Base-by-base conservation (phyloP, 2,329 filamentous ascomycete species). In the Trichoderma endophyticum region DNA sequence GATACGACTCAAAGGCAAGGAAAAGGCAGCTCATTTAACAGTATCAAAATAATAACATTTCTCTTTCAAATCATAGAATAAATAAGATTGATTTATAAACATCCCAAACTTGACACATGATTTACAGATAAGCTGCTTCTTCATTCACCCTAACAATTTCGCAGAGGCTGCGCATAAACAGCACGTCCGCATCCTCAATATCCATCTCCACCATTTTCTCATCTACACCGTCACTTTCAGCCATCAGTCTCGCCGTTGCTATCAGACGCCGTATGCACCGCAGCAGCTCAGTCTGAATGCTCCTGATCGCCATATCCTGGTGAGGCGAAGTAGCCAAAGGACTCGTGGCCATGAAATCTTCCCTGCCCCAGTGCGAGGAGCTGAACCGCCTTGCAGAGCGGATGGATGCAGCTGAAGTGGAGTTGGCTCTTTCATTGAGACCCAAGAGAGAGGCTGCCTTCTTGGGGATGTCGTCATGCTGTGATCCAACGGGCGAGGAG, bases 391-490 rank as follows among this genome's bases (percentile, higher is more conserved):
- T 78, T 11, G 75, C 39, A 18, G 77, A 69, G 8, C 75, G 75
- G 6, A 75, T 75, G 71, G 77, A 74, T 59, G 64, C 59, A 24
- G 74, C 75, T 1, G 76, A 73, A 3, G 75, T 72, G 8, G 70
- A 66, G 5, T 72, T 62, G 32, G 78, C 74, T 26, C 76, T 73
- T 4, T 76, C 74, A 4, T 80, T 79, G 18, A 89, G 80, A 1
- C 87, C 87, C 1, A 89, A 83, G 0, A 89, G 76, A 5, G 80
- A 83, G 0, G 86, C 86, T 0, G 87, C 87, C 77, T 89, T 89
- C 72, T 82, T 83, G n/a, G 85, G 85, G 56, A 87, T 83, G 24
- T 81, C 79, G 11, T 80, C 80, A 72, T 75, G 73, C 62, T 77
- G 77, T 1, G 76, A 77, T 32, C 78, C 76, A 39, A 73, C 71